Base-by-base conservation (phyloP, 2,329 filamentous ascomycete species). In the Didymella exigua region DNA sequence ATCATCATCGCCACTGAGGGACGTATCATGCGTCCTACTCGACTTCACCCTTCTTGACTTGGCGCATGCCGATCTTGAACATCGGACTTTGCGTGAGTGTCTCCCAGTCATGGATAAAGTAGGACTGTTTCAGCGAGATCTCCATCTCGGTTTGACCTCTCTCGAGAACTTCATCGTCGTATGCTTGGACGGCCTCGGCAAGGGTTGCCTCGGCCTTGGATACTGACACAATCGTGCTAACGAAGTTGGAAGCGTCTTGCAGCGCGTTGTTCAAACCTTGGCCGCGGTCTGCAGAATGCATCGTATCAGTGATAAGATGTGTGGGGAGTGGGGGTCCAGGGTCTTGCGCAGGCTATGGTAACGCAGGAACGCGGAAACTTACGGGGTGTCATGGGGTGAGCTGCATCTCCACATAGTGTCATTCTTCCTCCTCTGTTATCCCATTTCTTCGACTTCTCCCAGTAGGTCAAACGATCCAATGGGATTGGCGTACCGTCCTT, bases 41-140 rank as follows among this genome's bases (percentile, higher is more conserved):
- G 21, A 30, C 41, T 18, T 55, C 52, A 37, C 47, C 52, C 52
- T 55, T 55, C 36, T 55, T 55, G 16, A 55, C 46, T 50, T 55
- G 52, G 46, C 46, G 52, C 53, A 55, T 58, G 33, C 67, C 65
- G 52, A 66, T 63, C 58, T 67, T 66, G 9, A 66, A 58, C 61
- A 68, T 68, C 2, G 63, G 67, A 54, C 65, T 68, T 49, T 58
- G 51, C 64, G 65, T 68, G 48, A 68, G 38, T 36, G 60, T 68
- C 7, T 65, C 61, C 67, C 65, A 67, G 31, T 81, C 74, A 63
- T 82, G 79, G 30, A 82, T 59, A 75, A 81, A 79, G 51, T 70
- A 63, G 11, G 76, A 77, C 59, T 81, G 81, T 52, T 72, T 66
- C 21, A 76, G 71, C 24, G 76, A 79, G 6, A 77, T 61, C 18